phyloP scores from a whole-genome alignment of 768 basidiomycete species.

The Kwoniella newhampshirensis region DNA sequence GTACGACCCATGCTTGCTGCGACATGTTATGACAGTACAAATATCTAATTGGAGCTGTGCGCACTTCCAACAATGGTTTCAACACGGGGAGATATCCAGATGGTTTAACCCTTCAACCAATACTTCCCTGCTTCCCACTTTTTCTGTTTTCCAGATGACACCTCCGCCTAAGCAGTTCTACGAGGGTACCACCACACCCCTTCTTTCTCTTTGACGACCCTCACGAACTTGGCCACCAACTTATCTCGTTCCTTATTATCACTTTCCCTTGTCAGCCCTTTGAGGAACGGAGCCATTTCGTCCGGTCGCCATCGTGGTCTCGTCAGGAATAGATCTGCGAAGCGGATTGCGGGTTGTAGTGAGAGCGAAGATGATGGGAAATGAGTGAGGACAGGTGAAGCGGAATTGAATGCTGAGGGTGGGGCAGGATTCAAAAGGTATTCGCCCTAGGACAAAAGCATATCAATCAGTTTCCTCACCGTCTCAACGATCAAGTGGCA shows the following conservation, averaged over 20 bases:
- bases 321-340: slow-evolving; percentile 77
- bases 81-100: too few relatives aligned
- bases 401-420: slow-evolving; percentile 40
- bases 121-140: too few relatives aligned
- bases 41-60: too few relatives aligned
- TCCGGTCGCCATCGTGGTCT: slow-evolving; percentile 59
- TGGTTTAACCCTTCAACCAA: too few relatives aligned
- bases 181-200: slow-evolving; percentile 61
- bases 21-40: too few relatives aligned
- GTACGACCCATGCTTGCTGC: too few relatives aligned
- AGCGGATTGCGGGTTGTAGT: slow-evolving; percentile 73
- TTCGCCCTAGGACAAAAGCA: slow-evolving; percentile 67
- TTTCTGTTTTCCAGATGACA: too few relatives aligned
- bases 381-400: slow-evolving; percentile 60
- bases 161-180: slow-evolving; percentile 24
- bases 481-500: not conserved
- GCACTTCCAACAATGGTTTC: too few relatives aligned
- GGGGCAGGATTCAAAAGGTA: slow-evolving; percentile 61
- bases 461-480: not conserved
- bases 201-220: slow-evolving; percentile 65
- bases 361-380: slow-evolving; percentile 76
- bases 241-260: slow-evolving; percentile 84
- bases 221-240: slow-evolving; percentile 78
- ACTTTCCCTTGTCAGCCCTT: slow-evolving; percentile 67
- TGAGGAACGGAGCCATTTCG: slow-evolving; percentile 77